phyloP scores from a whole-genome alignment of 208 protist genomes.

The Crithidia sp. region DNA sequence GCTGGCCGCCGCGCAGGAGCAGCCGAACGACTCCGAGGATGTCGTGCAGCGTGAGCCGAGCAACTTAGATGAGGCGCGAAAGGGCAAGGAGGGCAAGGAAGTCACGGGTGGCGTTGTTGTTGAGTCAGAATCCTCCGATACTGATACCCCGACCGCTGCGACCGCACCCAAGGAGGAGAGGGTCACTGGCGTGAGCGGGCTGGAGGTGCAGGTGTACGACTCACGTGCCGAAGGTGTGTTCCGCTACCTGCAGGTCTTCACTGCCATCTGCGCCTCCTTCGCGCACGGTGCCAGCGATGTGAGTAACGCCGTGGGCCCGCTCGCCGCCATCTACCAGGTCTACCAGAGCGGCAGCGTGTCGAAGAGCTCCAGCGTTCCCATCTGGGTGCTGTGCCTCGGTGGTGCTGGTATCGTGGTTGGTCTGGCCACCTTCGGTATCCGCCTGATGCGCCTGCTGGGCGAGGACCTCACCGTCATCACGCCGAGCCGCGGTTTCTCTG shows the following conservation, averaged over 20 bases:
- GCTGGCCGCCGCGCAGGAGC: not conserved
- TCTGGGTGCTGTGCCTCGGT: slow-evolving; percentile 50
- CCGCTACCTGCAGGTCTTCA: not conserved
- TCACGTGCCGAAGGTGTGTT: slow-evolving; percentile 49
- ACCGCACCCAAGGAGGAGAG: not conserved
- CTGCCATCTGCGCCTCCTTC: not conserved
- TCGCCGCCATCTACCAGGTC: slow-evolving; percentile 45
- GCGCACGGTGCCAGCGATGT: not conserved
- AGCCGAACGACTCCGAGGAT: not conserved
- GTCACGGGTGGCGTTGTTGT: not conserved
- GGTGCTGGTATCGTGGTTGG: slow-evolving; percentile 38
- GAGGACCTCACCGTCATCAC: slow-evolving; percentile 21
- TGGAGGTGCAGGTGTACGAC: slow-evolving; percentile 32
- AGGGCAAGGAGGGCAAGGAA: slow-evolving; percentile 22
- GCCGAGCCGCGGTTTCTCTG: slow-evolving; percentile 35
- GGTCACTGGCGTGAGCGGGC: not conserved
- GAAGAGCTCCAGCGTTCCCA: slow-evolving; percentile 20
- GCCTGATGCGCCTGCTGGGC: not conserved
- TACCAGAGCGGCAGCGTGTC: slow-evolving; percentile 32
- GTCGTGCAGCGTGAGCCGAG: not conserved
- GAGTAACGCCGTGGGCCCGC: not conserved
- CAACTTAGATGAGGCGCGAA: slow-evolving; percentile 23
- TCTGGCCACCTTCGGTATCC: not conserved
- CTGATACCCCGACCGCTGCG: not conserved
- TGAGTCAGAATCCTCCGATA: slow-evolving; percentile 10